Conservation (phyloP, 2,329 filamentous ascomycete species). For the Drechslerella dactyloides region DNA sequence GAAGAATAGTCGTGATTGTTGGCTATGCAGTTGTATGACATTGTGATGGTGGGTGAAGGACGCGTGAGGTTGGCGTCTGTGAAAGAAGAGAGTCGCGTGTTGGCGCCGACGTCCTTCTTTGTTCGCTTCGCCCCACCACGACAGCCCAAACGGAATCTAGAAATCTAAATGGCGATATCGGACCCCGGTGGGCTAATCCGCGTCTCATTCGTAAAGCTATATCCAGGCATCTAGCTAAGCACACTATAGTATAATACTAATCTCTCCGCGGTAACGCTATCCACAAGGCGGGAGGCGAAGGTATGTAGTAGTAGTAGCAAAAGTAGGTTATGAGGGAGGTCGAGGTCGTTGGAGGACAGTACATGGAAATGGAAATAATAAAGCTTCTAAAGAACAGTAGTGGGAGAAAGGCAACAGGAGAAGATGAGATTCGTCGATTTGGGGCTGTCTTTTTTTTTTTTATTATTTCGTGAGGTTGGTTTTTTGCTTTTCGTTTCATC, state of each 20-base stretch:
- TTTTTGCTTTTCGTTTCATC: not conserved
- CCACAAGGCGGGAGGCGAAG: constrained; percentile 2
- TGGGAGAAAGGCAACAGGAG: constrained; percentile 7
- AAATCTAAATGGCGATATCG: too few relatives aligned
- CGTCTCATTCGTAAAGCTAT: constrained; percentile 44
- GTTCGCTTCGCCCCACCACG: not conserved
- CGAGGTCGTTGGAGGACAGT: constrained; percentile 1
- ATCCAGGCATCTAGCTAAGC: constrained; percentile 49
- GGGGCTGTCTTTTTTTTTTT: constrained; percentile 15
- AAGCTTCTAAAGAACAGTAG: constrained; percentile 7
- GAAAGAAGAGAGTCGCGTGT: constrained; percentile 24
- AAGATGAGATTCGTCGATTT: constrained; percentile 19
- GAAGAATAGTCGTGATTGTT: too few relatives aligned
- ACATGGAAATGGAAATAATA: not conserved
- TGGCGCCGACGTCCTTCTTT: constrained; percentile 13
- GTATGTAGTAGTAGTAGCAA: constrained; percentile 1
- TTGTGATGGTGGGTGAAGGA: too few relatives aligned
- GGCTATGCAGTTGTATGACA: too few relatives aligned
- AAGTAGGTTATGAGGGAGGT: not conserved
- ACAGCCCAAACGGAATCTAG: not conserved
- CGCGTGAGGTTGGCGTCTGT: not conserved
- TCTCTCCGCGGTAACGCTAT: constrained; percentile 6
- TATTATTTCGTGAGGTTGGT: constrained; percentile 11
- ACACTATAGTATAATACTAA: constrained; percentile 16
- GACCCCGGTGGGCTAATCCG: constrained; percentile 14